phyloP scores from a whole-genome alignment of 2,329 filamentous ascomycete genomes.

The Emmonsiellopsis sp. region DNA sequence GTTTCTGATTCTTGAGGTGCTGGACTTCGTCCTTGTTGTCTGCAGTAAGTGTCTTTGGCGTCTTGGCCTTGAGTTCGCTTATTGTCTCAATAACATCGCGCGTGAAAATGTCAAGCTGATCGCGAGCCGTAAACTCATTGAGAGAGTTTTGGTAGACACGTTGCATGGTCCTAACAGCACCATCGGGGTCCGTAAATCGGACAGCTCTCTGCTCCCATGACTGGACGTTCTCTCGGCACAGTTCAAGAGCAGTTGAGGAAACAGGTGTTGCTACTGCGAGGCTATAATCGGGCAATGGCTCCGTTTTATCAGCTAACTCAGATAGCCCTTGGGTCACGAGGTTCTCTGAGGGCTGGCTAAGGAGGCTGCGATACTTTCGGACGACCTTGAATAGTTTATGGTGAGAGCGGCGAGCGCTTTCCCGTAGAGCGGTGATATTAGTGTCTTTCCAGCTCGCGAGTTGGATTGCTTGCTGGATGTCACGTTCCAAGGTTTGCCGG shows the following conservation, averaged over 20 bases:
- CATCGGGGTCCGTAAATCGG: constrained; percentile 60
- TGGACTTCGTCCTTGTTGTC: constrained; percentile 78
- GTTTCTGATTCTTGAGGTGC: constrained; percentile 83
- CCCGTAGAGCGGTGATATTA: constrained; percentile 78
- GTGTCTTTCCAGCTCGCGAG: constrained; percentile 97
- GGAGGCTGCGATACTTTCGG: constrained; percentile 72
- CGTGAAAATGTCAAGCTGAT: constrained; percentile 59
- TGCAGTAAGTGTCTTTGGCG: constrained; percentile 68
- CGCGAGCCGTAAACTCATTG: constrained; percentile 46
- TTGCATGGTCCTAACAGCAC: constrained; percentile 66
- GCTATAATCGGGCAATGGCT: constrained; percentile 1
- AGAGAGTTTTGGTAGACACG: constrained; percentile 48
- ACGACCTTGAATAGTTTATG: constrained; percentile 86
- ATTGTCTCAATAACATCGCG: constrained; percentile 58
- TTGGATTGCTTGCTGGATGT: constrained; percentile 85
- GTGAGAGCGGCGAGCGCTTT: constrained; percentile 85
- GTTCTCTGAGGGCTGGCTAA: constrained; percentile 64
- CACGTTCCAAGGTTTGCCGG: constrained; percentile 71
- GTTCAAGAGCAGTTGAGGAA: constrained; percentile 22
- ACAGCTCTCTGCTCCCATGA: constrained; percentile 42
- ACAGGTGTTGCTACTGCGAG: not conserved
- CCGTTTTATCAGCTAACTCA: constrained; percentile 24
- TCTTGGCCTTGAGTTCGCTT: constrained; percentile 69
- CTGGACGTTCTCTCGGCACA: constrained; percentile 20
- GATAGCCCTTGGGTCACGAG: constrained; percentile 36